Conservation (phyloP, 2,329 filamentous ascomycete genomes). For the Botrytis fabae region DNA sequence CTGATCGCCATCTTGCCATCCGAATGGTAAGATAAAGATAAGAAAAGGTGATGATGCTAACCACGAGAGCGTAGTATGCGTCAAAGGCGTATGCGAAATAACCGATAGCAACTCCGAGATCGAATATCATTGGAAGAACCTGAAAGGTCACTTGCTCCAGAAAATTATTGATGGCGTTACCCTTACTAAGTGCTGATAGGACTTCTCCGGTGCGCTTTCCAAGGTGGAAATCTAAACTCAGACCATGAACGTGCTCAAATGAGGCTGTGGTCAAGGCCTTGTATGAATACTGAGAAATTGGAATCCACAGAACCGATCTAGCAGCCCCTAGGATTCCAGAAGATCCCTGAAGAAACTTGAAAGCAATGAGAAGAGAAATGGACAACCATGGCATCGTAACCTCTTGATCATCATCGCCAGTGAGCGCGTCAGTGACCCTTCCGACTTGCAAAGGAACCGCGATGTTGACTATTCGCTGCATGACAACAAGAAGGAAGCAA, state of each 20-base stretch:
- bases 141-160: slow-evolving; percentile 96
- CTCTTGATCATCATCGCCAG: slow-evolving; percentile 51
- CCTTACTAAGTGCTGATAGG: slow-evolving; percentile 92
- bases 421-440: slow-evolving; percentile 73
- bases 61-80: slow-evolving; percentile 84
- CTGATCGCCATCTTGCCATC: slow-evolving; percentile 89
- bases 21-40: slow-evolving; percentile 96
- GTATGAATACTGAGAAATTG: slow-evolving; percentile 95
- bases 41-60: slow-evolving; percentile 88
- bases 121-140: slow-evolving; percentile 90
- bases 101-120: slow-evolving; percentile 79
- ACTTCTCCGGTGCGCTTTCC: slow-evolving; percentile 97
- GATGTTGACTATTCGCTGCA: slow-evolving; percentile 83
- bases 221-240: slow-evolving; percentile 94
- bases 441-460: slow-evolving; percentile 82
- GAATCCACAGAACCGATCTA: slow-evolving; percentile 88
- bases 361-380: slow-evolving; percentile 75
- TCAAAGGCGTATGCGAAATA: slow-evolving; percentile 81
- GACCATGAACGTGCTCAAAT: slow-evolving; percentile 94
- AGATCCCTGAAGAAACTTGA: slow-evolving; percentile 80
- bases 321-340: slow-evolving; percentile 84
- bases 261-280: slow-evolving; percentile 89
- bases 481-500: slow-evolving; percentile 77
- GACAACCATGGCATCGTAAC: slow-evolving; percentile 64
- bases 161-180: slow-evolving; percentile 93